These are phyloP conservation scores for Lactuca sativa DNA, from an alignment of 129 eudicot genomes.

Conservation along the genomic window DNA sequence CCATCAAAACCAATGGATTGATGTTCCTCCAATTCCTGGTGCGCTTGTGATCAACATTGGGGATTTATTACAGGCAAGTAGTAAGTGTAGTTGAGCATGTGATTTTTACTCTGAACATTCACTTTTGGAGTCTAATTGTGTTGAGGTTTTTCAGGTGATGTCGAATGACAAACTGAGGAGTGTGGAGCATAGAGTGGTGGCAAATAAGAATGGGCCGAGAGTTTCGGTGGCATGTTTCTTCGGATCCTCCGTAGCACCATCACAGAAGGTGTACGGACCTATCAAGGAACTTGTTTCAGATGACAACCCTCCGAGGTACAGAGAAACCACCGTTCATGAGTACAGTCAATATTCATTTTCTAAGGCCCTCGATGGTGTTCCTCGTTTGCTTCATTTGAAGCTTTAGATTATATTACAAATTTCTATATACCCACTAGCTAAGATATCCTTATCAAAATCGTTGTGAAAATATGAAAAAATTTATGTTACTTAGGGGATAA, in stretches of 20 bases:
- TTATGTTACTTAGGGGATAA: no score
- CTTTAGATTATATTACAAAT: constrained; percentile 10
- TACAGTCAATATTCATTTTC: constrained; percentile 12
- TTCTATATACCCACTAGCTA: no score
- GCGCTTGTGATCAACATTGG: constrained; percentile 39
- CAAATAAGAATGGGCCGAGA: constrained; percentile 43
- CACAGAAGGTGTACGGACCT: constrained; percentile 46
- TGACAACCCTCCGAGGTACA: constrained; percentile 33
- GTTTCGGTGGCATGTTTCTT: constrained; percentile 61
- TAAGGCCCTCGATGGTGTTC: constrained; percentile 38
- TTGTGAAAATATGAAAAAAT: no score
- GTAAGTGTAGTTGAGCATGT: no score
- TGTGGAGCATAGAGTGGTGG: constrained; percentile 50
- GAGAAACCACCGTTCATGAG: constrained; percentile 32
- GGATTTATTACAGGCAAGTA: constrained; percentile 38
- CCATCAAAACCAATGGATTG: constrained; percentile 34
- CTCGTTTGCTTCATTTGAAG: constrained; percentile 31
- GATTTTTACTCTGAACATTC: no score
- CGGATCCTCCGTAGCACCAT: constrained; percentile 21
- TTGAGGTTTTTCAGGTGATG: no score
- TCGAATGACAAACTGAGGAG: constrained; percentile 31
- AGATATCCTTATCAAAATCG: no score
- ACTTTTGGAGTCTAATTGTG: no score
- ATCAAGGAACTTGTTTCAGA: constrained; percentile 43
- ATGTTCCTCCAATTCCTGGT: constrained; percentile 37